Conservation (phyloP, 495 filamentous ascomycete species). For the Penicillium chermesinum region DNA sequence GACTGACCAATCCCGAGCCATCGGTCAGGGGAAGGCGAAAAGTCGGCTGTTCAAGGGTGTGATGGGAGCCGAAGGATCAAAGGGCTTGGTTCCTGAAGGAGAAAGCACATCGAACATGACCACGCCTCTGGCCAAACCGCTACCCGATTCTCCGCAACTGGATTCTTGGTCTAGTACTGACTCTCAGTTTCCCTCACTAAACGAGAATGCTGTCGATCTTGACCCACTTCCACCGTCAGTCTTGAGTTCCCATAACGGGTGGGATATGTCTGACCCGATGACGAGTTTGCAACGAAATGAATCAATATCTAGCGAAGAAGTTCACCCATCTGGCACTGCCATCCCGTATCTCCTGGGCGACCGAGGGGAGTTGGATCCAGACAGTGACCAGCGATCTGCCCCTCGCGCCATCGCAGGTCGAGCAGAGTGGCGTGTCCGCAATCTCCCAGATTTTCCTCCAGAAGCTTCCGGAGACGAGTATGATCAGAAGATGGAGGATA, state of each 20-base stretch:
- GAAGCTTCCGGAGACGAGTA: slow-evolving; percentile 37
- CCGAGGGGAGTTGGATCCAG: slow-evolving; percentile 15
- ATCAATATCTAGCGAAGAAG: slow-evolving; percentile 27
- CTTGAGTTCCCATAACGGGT: slow-evolving; percentile 38
- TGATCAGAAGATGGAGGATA: slow-evolving; percentile 39
- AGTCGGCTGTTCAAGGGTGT: slow-evolving; percentile 42
- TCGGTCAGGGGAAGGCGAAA: slow-evolving; percentile 36
- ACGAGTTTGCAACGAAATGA: slow-evolving; percentile 20
- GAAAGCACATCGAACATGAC: slow-evolving; percentile 73
- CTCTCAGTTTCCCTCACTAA: slow-evolving; percentile 27
- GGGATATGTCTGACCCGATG: slow-evolving; percentile 30
- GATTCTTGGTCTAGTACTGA: slow-evolving; percentile 27
- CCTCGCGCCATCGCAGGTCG: slow-evolving; percentile 42
- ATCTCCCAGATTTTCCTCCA: slow-evolving; percentile 22
- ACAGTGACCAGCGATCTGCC: slow-evolving; percentile 39
- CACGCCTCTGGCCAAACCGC: slow-evolving; percentile 70
- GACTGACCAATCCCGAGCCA: slow-evolving; percentile 18
- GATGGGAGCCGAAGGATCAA: slow-evolving; percentile 35
- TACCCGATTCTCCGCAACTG: slow-evolving; percentile 43
- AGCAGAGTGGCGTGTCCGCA: slow-evolving; percentile 35
- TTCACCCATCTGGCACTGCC: slow-evolving; percentile 11
- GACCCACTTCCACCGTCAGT: slow-evolving; percentile 44
- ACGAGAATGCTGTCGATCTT: slow-evolving; percentile 31
- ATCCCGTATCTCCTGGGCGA: slow-evolving; percentile 20
- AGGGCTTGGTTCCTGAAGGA: slow-evolving; percentile 40